A percentile compares a stretch with the other conserved stretches of the same genome.
Conservation (phyloP, 2,329 filamentous ascomycete species). For the Diplodia corticola region DNA sequence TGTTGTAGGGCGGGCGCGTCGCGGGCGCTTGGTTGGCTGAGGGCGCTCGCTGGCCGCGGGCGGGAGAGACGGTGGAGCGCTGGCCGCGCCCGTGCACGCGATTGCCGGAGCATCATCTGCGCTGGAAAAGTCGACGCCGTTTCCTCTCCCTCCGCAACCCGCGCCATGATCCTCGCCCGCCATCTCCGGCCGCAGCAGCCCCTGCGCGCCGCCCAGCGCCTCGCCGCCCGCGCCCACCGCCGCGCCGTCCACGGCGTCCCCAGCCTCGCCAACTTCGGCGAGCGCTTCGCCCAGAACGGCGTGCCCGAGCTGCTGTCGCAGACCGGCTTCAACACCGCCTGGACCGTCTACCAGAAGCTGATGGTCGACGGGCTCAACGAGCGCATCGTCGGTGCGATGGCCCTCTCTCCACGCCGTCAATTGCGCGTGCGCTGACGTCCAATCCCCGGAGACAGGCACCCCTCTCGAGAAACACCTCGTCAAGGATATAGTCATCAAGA, state of each 20-base stretch:
- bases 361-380: constrained; percentile 75
- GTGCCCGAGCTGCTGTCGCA: constrained; percentile 71
- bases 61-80: constrained; percentile 9
- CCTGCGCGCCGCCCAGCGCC: constrained; percentile 34
- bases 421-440: constrained; percentile 17
- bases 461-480: constrained; percentile 61
- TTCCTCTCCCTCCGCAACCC: constrained; percentile 10
- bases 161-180: constrained; percentile 21
- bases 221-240: constrained; percentile 21
- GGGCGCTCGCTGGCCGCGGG: background rate
- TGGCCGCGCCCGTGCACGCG: constrained; percentile 5
- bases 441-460: constrained; percentile 53
- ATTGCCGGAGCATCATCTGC: constrained; percentile 12
- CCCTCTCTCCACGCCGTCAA: background rate
- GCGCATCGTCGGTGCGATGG: constrained; percentile 65
- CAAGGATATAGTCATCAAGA: constrained; percentile 70
- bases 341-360: constrained; percentile 76
- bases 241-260: constrained; percentile 48
- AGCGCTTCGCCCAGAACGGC: constrained; percentile 51
- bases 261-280: constrained; percentile 42
- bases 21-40: constrained; percentile 9
- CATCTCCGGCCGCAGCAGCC: constrained; percentile 11
- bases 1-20: constrained; percentile 6
- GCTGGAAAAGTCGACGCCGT: constrained; percentile 18
- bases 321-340: constrained; percentile 72